Base-by-base conservation (phyloP, 169 alveolate genomes). In the Fabrea salina region DNA sequence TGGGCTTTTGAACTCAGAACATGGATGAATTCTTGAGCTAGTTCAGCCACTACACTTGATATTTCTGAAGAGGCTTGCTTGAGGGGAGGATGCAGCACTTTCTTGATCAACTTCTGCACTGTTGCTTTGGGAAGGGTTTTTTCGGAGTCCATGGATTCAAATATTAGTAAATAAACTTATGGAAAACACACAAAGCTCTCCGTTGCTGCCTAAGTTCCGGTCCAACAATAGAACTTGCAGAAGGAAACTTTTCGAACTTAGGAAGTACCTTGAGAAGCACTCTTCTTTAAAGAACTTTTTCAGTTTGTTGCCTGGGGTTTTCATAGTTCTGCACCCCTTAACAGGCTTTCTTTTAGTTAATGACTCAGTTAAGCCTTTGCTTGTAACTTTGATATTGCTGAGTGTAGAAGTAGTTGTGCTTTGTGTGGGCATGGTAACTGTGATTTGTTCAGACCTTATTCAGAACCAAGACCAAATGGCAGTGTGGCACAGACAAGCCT, bases 401-500 rank as follows among this genome's bases (percentile, higher is more conserved):
- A 11, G 16, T 33, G n/a, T 61, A 13, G 74, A 61, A 37, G 19
- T 61, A 13, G 32, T 22, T 33, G 19, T 61, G 11, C 32, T 30
- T 27, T 61, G 74, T 35, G 8, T 61, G 11, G 49, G n/a, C 8
- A 51, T 61, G 32, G 8, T 61, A 35, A n/a, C 13, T 11, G 16
- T 61, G 11, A 61, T 61, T 35, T 61, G 32, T 11, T 13, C 16
- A 13, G 74, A 61, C 25, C 13, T 61, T 25, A n/a, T 25, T 30
- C 8, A 16, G 27, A 61, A 27, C 25, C 32, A 61, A 61, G 50
- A 16, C 11, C 32, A 27, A 61, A 61, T 61, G n/a, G 39, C 74
- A 0, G n/a, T 61, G 3, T 61, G 74, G 74, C 74, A 61, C 16
- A 61, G 74, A 35, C 74, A 61, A 61, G 74, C 74, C 27, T 33